Evolutionary conservation across 768 basidiomycete genomes (phyloP).

Genomic region (Chiua virens): DNA sequence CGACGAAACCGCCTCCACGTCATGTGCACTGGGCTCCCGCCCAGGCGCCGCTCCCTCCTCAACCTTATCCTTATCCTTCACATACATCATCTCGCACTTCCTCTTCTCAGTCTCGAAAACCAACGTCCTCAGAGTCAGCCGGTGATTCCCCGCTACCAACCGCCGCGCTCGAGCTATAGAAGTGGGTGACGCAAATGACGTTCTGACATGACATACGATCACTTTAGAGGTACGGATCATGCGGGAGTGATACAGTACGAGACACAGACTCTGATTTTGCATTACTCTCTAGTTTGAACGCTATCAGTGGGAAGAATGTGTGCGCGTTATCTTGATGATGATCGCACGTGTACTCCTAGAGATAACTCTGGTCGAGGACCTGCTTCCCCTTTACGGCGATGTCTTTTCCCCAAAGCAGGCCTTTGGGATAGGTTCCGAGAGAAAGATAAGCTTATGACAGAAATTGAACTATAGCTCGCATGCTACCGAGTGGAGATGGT

Average conservation of each 20-base stretch:
- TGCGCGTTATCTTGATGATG: constrained; percentile 22
- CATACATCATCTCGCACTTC: constrained; percentile 11
- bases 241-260: constrained; percentile 19
- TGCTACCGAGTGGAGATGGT: neutral
- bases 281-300: constrained; percentile 21
- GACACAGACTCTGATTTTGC: constrained; percentile 19
- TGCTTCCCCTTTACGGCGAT: constrained; percentile 12
- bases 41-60: constrained; percentile 24
- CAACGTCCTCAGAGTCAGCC: neutral
- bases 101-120: constrained; percentile 2
- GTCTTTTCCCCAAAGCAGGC: constrained; percentile 10
- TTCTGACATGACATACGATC: constrained; percentile 10
- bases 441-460: neutral
- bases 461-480: neutral
- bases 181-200: constrained; percentile 15
- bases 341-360: constrained; percentile 18
- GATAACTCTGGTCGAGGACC: constrained; percentile 5
- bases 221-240: constrained; percentile 27
- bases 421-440: neutral
- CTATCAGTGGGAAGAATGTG: constrained; percentile 16
- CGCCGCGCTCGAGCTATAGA: constrained; percentile 9
- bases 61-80: constrained; percentile 29
- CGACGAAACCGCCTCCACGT: constrained; percentile 11
- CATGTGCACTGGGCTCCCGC: constrained; percentile 32
- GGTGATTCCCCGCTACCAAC: constrained; percentile 21